Evolutionary conservation across 495 filamentous ascomycete genomes (phyloP).

Genomic region (Hypoxylon cercidicola): DNA sequence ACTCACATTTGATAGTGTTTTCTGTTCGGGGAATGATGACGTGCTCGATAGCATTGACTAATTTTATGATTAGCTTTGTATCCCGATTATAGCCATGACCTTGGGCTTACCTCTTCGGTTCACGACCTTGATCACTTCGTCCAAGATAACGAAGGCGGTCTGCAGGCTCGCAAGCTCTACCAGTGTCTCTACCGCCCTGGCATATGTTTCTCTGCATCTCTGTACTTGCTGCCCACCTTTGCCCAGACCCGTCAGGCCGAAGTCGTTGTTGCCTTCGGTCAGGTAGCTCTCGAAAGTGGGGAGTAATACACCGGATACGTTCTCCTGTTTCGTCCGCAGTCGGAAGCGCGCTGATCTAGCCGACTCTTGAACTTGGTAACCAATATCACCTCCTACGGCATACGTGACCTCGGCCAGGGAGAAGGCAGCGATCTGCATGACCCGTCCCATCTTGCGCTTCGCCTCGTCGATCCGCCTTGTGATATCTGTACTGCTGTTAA

Average conservation of each 20-base stretch:
- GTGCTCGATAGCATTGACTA: constrained; percentile 97
- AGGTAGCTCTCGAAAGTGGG: constrained; percentile 91
- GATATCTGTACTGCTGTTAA: constrained; percentile 70
- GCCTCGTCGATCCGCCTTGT: constrained; percentile 97
- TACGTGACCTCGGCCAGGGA: constrained; percentile 98
- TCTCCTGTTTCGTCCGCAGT: constrained; percentile 94
- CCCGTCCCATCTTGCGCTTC: constrained; percentile 99
- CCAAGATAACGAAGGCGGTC: constrained; percentile 97
- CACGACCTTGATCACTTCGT: constrained; percentile 99
- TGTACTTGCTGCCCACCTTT: constrained; percentile 98
- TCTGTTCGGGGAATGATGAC: constrained; percentile 98
- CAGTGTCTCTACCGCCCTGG: constrained; percentile 94
- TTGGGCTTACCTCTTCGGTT: constrained; percentile 81
- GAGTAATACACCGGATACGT: constrained; percentile 94
- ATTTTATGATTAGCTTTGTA: constrained; percentile 47
- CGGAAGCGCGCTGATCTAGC: constrained; percentile 92
- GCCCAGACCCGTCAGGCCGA: constrained; percentile 93
- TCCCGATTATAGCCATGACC: constrained; percentile 17
- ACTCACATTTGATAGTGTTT: constrained; percentile 95
- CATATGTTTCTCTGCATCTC: constrained; percentile 93
- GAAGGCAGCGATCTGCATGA: constrained; percentile 99
- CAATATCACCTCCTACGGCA: constrained; percentile 94
- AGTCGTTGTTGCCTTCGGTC: constrained; percentile 92
- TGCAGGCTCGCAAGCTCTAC: constrained; percentile 94
- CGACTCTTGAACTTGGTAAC: constrained; percentile 96